Evolutionary conservation across 768 basidiomycete species (phyloP), one percentile per base, ranked within the genome.

Genomic region (Hygrocybe punicea): DNA sequence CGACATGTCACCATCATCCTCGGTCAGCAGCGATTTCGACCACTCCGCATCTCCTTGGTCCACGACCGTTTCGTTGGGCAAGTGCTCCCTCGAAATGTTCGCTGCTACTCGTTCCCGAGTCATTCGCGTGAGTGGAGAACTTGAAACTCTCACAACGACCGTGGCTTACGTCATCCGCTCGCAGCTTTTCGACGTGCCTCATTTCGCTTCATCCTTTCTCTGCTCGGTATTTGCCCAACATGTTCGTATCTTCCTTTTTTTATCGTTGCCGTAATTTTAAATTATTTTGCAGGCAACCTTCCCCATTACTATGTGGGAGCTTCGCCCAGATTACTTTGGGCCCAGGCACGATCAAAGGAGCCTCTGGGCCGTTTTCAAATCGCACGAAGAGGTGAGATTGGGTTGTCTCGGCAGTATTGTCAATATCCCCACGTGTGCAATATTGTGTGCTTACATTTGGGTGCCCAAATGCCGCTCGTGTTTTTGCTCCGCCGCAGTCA

Each of bases 341-440:
- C 58, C 63, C 48, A 19, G 63, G 34, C 56, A 61, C 51, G 46
- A 65, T 3, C 62, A 60, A 49, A 73, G 78, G 47, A 71, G 73
- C 13, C 70, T 82, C 10, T 86, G 81, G 82, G 77, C 79, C 1
- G 79, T 86, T 8, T 85, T 85, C 69, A 68, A 68, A 58, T 78
- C 79, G 0, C 86, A 87, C 60, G 79, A 81, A 64, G 83, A 86
- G 75, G 85, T 86, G 58, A 64, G 84, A 69, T 29, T 29, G 29
- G 29, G 29, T 29, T 29, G 29, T 29, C 29, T 29, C 29, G 29
- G 29, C 29, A 29, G 4, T 29, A 29, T 29, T 29, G 8, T 29
- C n/a, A 53, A 52, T 45, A 33, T 57, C 33, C 24, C 7, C 19
- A 11, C 13, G 21, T 14, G 23, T 9, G 39, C 9, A 29, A 7